A percentile compares a stretch with the other conserved stretches of the same genome.
Evolutionary conservation across 2,329 filamentous ascomycete genomes (phyloP).

Genomic region (Keithomyces neogunnii): DNA sequence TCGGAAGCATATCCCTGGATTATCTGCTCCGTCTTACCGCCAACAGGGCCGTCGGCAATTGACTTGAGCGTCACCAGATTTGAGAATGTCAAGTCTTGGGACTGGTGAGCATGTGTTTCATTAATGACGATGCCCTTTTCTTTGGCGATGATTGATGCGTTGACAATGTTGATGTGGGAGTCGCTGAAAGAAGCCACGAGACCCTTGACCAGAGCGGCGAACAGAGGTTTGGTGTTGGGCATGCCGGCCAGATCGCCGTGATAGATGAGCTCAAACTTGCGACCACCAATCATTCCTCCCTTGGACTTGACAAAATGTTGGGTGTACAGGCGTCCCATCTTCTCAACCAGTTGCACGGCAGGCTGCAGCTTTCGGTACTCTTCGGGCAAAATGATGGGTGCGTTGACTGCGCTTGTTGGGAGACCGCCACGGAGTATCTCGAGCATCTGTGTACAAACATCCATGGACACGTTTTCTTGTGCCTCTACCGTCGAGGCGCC

Average conservation of each 20-base stretch:
- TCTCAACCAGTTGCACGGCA: constrained; percentile 67
- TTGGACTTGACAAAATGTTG: constrained; percentile 54
- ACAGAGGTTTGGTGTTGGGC: constrained; percentile 68
- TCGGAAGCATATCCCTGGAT: constrained; percentile 61
- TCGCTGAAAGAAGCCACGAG: constrained; percentile 62
- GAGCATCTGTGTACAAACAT: constrained; percentile 73
- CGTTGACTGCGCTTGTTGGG: constrained; percentile 71
- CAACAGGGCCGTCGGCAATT: constrained; percentile 21
- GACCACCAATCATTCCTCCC: constrained; percentile 45
- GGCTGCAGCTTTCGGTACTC: constrained; percentile 72
- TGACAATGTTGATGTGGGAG: constrained; percentile 72
- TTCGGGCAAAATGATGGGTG: constrained; percentile 71
- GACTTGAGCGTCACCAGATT: constrained; percentile 64
- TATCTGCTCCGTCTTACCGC: constrained; percentile 27
- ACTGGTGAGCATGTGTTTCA: constrained; percentile 58
- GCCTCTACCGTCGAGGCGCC: constrained; percentile 75
- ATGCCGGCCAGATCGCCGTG: constrained; percentile 65
- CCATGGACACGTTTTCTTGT: constrained; percentile 75
- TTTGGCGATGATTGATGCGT: constrained; percentile 65
- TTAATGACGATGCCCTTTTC: constrained; percentile 72
- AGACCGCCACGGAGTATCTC: constrained; percentile 65
- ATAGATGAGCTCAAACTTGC: constrained; percentile 68
- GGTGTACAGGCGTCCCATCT: constrained; percentile 71
- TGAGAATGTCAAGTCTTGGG: constrained; percentile 55
- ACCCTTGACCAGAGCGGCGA: constrained; percentile 71